Conservation (phyloP, 495 filamentous ascomycete genomes). For the Penicillium longicatenatum region DNA sequence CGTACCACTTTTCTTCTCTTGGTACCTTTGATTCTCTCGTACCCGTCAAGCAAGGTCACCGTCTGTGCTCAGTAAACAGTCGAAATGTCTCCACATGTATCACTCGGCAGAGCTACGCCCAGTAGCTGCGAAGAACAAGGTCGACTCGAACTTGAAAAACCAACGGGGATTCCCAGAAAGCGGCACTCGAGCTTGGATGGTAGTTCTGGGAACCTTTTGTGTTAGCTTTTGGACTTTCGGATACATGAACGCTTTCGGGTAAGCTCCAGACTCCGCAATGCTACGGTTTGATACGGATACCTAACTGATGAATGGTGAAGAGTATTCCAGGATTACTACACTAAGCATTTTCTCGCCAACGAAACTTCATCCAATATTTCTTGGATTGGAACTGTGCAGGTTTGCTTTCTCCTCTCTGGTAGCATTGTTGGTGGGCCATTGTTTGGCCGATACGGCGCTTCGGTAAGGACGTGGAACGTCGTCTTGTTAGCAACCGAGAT, state of each 20-base stretch:
- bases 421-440: slow-evolving; percentile 1
- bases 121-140: not conserved
- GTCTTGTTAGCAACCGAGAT: not conserved
- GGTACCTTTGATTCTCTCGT: no score
- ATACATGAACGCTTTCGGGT: slow-evolving; percentile 23
- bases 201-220: slow-evolving; percentile 57
- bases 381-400: slow-evolving; percentile 9
- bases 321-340: not conserved
- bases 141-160: slow-evolving; percentile 1
- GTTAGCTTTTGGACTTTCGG: slow-evolving; percentile 54
- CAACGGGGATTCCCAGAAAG: slow-evolving; percentile 3
- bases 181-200: slow-evolving; percentile 51
- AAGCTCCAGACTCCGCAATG: not conserved
- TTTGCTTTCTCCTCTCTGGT: not conserved
- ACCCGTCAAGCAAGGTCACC: no score
- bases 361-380: slow-evolving; percentile 1
- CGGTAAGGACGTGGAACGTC: not conserved
- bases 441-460: slow-evolving; percentile 1
- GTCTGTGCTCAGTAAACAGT: no score
- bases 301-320: not conserved
- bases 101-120: not conserved
- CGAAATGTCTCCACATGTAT: no score
- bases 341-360: not conserved
- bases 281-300: not conserved
- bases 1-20: no score